phyloP scores from a whole-genome alignment of 441 rosid genomes.

The Francoa sonchifolia region DNA sequence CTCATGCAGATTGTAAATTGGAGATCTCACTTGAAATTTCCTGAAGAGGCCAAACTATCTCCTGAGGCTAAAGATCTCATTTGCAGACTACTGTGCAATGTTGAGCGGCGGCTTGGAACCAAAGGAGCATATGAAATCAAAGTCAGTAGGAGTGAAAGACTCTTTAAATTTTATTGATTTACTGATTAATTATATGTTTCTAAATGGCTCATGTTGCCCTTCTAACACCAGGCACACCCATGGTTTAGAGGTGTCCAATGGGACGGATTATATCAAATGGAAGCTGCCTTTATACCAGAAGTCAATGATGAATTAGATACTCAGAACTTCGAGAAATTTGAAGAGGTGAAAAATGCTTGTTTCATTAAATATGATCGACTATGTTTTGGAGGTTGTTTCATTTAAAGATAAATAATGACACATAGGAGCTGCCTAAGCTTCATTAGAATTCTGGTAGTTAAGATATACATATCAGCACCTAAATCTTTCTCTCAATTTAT shows the following conservation, averaged over 20 bases:
- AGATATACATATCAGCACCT: no score
- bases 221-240: slow-evolving; percentile 29
- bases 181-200: not conserved
- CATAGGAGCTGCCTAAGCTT: no score
- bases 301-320: slow-evolving; percentile 51
- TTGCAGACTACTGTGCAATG: slow-evolving; percentile 44
- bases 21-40: slow-evolving; percentile 44
- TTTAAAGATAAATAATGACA: no score
- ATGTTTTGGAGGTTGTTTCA: no score
- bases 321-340: slow-evolving; percentile 53
- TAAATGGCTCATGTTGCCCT: not conserved
- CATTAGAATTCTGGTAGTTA: no score
- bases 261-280: slow-evolving; percentile 36
- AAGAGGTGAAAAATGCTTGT: slow-evolving; percentile 40
- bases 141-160: slow-evolving; percentile 19
- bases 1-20: slow-evolving; percentile 49
- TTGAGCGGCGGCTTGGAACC: slow-evolving; percentile 50
- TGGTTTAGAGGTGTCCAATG: slow-evolving; percentile 48
- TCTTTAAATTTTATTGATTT: not conserved
- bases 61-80: slow-evolving; percentile 45
- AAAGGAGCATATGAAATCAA: slow-evolving; percentile 42
- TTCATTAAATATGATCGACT: no score
- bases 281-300: slow-evolving; percentile 49
- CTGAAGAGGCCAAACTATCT: slow-evolving; percentile 43
- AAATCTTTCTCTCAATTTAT: no score